Evolutionary conservation across 345 rosid genomes (phyloP).

Genomic region (Iberis pinnata): DNA sequence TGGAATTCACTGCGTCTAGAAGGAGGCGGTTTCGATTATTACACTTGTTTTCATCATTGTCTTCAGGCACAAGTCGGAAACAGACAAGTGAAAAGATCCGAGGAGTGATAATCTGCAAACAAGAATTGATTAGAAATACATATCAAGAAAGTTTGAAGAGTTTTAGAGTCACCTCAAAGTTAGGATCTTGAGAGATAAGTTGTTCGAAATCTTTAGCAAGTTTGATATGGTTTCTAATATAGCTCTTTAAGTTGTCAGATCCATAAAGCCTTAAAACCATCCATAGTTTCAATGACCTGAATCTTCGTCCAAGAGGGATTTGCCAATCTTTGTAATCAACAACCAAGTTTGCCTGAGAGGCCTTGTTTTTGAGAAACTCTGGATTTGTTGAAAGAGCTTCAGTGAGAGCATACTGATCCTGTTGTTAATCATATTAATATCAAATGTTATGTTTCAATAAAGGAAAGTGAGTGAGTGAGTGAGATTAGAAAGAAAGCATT

Average conservation of each 20-base stretch:
- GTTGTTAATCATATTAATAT: conserved; percentile 22
- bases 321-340: conserved; percentile 98
- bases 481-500: background rate
- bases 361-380: conserved; percentile 78
- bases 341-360: conserved; percentile 71
- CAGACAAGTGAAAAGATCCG: conserved; percentile 69
- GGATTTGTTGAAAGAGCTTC: conserved; percentile 89
- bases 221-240: conserved; percentile 71
- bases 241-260: conserved; percentile 51
- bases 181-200: conserved; percentile 50
- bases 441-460: no score
- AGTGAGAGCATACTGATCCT: conserved; percentile 69
- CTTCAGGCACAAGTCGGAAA: conserved; percentile 47
- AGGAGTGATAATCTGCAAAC: conserved; percentile 61
- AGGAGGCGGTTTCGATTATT: conserved; percentile 51
- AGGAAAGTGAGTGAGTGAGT: no score
- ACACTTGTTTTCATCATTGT: conserved; percentile 34
- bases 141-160: background rate
- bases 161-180: conserved; percentile 57
- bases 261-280: conserved; percentile 86
- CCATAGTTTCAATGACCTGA: conserved; percentile 95
- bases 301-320: conserved; percentile 90
- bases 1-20: conserved; percentile 66
- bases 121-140: no score
- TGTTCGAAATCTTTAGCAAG: conserved; percentile 61